phyloP scores from a whole-genome alignment of 2,329 filamentous ascomycete genomes.

The Hypoxylon sp. region DNA sequence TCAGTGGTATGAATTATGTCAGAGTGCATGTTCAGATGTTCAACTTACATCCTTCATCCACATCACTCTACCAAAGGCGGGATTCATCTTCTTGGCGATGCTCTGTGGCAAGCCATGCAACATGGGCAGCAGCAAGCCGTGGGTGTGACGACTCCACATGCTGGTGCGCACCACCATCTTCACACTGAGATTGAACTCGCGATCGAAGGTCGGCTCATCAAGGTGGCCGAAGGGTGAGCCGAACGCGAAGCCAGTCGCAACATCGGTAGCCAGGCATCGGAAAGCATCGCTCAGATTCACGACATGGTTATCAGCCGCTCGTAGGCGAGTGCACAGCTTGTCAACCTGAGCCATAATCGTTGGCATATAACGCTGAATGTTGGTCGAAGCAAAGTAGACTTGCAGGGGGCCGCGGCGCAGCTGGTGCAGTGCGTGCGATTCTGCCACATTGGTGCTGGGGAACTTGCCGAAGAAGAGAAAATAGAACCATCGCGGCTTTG shows the following conservation, averaged over 20 bases:
- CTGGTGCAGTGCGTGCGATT: constrained; percentile 49
- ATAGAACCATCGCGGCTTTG: constrained; percentile 50
- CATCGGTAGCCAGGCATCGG: constrained; percentile 48
- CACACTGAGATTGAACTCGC: constrained; percentile 48
- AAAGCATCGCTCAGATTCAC: constrained; percentile 48
- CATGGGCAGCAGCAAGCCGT: constrained; percentile 42
- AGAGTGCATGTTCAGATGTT: too few relatives aligned
- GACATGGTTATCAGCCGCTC: constrained; percentile 25
- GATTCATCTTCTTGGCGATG: constrained; percentile 45
- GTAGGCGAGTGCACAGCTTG: constrained; percentile 41
- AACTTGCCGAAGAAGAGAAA: constrained; percentile 49
- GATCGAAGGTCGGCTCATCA: constrained; percentile 49
- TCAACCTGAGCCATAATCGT: constrained; percentile 45
- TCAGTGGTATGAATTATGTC: too few relatives aligned
- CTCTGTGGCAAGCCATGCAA: constrained; percentile 47
- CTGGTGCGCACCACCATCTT: constrained; percentile 43
- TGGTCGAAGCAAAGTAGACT: constrained; percentile 47
- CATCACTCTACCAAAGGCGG: constrained; percentile 46
- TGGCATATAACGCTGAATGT: constrained; percentile 48
- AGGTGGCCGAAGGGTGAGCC: constrained; percentile 47
- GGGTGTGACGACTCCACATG: constrained; percentile 46
- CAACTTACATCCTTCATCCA: constrained; percentile 49
- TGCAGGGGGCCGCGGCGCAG: constrained; percentile 46
- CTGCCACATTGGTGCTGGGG: constrained; percentile 48
- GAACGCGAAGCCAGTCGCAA: constrained; percentile 49